Percentiles rank a stretch among this genome's conserved stretches.
These are phyloP conservation scores for Solanum sejunctum DNA, from an alignment of 257 asterid species.

Conservation along the genomic window DNA sequence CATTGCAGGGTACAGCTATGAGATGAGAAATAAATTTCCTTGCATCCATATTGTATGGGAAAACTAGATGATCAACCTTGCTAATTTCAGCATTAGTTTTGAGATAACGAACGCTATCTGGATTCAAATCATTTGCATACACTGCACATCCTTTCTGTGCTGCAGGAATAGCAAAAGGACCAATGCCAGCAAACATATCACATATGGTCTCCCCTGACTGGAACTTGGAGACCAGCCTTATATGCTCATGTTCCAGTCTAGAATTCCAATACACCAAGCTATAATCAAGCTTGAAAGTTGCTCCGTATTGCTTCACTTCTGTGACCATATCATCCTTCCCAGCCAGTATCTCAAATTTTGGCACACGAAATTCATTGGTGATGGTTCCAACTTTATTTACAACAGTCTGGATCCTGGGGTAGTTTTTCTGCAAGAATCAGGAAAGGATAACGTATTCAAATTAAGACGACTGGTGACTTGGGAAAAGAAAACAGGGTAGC, in stretches of 20 bases:
- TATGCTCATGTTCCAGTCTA: slow-evolving; percentile 90
- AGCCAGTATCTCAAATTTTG: slow-evolving; percentile 80
- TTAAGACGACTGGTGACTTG: not conserved
- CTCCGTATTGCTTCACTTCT: slow-evolving; percentile 80
- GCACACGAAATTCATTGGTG: slow-evolving; percentile 86
- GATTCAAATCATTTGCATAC: slow-evolving; percentile 86
- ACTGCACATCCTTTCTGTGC: slow-evolving; percentile 91
- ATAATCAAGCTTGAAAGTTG: slow-evolving; percentile 90
- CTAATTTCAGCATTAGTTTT: slow-evolving; percentile 70
- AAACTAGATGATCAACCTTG: slow-evolving; percentile 65
- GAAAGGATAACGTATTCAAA: not conserved
- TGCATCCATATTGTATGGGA: slow-evolving; percentile 75
- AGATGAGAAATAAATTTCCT: slow-evolving; percentile 54
- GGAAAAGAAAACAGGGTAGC: not conserved
- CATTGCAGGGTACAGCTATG: slow-evolving; percentile 42
- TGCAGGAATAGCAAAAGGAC: slow-evolving; percentile 95
- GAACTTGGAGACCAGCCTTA: slow-evolving; percentile 65
- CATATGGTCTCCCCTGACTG: slow-evolving; percentile 60
- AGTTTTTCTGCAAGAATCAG: slow-evolving; percentile 51
- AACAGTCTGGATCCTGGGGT: slow-evolving; percentile 79
- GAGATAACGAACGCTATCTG: slow-evolving; percentile 69
- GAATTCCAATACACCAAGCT: slow-evolving; percentile 96
- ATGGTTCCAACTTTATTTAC: slow-evolving; percentile 89
- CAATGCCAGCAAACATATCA: slow-evolving; percentile 95
- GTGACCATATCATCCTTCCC: slow-evolving; percentile 83